Evolutionary conservation across 257 asterid species (phyloP).

Genomic region (Echium plantagineum): DNA sequence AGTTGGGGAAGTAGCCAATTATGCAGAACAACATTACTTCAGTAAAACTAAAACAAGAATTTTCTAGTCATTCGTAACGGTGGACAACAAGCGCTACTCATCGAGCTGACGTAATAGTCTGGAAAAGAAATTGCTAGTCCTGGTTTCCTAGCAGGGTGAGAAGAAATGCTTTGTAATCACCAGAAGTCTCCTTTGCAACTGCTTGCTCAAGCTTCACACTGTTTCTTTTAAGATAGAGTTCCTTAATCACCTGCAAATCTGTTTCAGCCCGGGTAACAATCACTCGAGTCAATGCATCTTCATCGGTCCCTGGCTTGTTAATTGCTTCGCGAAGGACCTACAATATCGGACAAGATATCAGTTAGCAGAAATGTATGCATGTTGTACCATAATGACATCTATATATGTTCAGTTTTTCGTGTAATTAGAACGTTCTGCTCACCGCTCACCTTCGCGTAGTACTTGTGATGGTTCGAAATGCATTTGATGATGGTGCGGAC

Average conservation of each 20-base stretch:
- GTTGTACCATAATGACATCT: not conserved
- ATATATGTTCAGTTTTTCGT: too few relatives aligned
- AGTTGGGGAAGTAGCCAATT: too few relatives aligned
- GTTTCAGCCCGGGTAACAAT: constrained; percentile 65
- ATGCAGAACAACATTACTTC: too few relatives aligned
- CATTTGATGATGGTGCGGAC: constrained; percentile 44
- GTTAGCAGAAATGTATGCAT: not conserved
- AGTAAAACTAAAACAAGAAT: too few relatives aligned
- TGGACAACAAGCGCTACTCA: too few relatives aligned
- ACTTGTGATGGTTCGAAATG: constrained; percentile 45
- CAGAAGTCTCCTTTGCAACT: constrained; percentile 54
- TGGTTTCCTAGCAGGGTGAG: constrained; percentile 53
- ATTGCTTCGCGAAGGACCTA: constrained; percentile 53
- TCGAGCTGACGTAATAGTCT: too few relatives aligned
- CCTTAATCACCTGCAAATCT: constrained; percentile 47
- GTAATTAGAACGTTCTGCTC: not conserved
- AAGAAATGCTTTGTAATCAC: constrained; percentile 58
- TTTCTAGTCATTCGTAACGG: too few relatives aligned
- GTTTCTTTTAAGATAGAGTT: constrained; percentile 48
- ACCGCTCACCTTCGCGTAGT: constrained; percentile 70
- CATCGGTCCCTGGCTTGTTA: constrained; percentile 42
- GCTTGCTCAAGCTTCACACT: constrained; percentile 48
- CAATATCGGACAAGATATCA: too few relatives aligned
- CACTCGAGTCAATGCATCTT: constrained; percentile 48
- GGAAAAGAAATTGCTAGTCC: constrained; percentile 11